Conservation (phyloP, 2,329 filamentous ascomycete species). For the Neopestalotiopsis sp. region DNA sequence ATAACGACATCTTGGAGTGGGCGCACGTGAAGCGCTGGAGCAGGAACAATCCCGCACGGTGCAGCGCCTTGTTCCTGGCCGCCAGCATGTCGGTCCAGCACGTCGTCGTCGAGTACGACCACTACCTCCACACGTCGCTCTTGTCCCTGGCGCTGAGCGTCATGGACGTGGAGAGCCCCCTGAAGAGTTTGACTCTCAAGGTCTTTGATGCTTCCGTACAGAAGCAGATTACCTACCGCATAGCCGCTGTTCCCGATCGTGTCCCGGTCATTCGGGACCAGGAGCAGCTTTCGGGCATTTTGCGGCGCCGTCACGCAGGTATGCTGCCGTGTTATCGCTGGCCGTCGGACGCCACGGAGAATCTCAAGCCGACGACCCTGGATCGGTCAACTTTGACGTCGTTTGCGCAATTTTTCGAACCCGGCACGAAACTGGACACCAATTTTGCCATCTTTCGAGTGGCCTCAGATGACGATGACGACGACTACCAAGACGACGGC, state of each 20-base stretch:
- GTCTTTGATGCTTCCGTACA: background rate
- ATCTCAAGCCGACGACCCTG: background rate
- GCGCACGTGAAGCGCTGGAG: slow-evolving; percentile 17
- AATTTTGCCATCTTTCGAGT: slow-evolving; percentile 17
- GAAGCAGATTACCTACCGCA: background rate
- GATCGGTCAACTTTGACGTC: background rate
- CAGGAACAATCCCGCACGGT: background rate
- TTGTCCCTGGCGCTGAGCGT: slow-evolving; percentile 8
- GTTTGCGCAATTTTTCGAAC: slow-evolving; percentile 1
- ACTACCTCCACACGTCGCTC: slow-evolving; percentile 5
- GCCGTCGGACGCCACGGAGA: background rate
- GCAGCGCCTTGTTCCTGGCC: slow-evolving; percentile 16
- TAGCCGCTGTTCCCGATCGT: background rate
- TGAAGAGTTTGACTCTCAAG: slow-evolving; percentile 20
- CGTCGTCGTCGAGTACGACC: slow-evolving; percentile 21
- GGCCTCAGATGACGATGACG: background rate
- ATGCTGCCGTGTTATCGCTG: slow-evolving; percentile 5
- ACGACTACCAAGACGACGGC: background rate
- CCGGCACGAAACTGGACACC: slow-evolving; percentile 9
- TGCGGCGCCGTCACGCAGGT: slow-evolving; percentile 2
- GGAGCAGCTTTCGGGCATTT: background rate
- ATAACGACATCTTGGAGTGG: slow-evolving; percentile 19
- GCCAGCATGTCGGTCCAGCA: slow-evolving; percentile 18
- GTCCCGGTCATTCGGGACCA: background rate
- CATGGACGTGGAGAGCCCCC: background rate